Conservation (phyloP, 2,329 filamentous ascomycete species). For the Ophiostoma novo-ulmi region DNA sequence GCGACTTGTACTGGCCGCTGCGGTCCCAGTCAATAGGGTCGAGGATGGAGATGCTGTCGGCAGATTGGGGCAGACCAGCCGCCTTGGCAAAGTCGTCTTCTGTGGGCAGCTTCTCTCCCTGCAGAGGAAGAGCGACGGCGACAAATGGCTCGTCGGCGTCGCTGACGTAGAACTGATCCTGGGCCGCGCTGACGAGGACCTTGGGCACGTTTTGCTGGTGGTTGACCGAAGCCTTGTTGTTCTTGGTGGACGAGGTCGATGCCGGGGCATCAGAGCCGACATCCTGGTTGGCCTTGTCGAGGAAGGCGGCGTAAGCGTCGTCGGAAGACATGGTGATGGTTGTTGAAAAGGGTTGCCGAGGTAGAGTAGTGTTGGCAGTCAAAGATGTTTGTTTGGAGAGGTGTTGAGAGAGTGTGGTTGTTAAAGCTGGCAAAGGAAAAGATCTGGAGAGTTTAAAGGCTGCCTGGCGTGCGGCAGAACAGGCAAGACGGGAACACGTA, state of each 20-base stretch:
- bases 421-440: background rate
- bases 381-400: background rate
- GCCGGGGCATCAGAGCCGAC: constrained; percentile 45
- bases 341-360: background rate
- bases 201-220: constrained; percentile 48
- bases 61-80: constrained; percentile 53
- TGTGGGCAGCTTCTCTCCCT: constrained; percentile 48
- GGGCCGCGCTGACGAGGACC: constrained; percentile 46
- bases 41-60: constrained; percentile 58
- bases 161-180: constrained; percentile 64
- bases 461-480: constrained; percentile 18
- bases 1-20: constrained; percentile 60
- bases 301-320: constrained; percentile 76
- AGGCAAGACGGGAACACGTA: constrained; percentile 13
- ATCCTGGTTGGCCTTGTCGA: constrained; percentile 81
- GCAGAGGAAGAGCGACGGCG: constrained; percentile 62
- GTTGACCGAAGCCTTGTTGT: constrained; percentile 16
- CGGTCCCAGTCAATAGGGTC: constrained; percentile 69
- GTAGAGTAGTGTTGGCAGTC: background rate
- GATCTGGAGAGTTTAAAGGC: background rate
- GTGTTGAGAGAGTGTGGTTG: background rate
- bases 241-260: constrained; percentile 20
- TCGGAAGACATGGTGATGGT: constrained; percentile 63
- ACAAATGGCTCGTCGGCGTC: constrained; percentile 85
- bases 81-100: constrained; percentile 69